A percentile compares a stretch with the other conserved stretches of the same genome.
These are phyloP conservation scores for Lactarius tabidus DNA, from an alignment of 768 basidiomycete species.

Conservation along the genomic window DNA sequence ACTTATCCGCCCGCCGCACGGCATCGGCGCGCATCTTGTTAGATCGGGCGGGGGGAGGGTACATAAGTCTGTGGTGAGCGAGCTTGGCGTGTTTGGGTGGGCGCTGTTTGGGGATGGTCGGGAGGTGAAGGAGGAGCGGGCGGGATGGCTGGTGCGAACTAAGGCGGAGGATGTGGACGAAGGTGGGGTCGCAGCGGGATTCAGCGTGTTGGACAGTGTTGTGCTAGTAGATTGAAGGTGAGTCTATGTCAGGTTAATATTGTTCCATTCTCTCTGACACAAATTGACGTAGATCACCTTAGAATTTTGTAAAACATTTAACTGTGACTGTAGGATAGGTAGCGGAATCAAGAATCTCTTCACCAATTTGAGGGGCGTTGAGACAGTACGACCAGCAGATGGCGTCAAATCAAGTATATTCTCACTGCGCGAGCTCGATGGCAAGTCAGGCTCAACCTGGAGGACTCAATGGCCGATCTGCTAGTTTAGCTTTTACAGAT, in stretches of 20 bases:
- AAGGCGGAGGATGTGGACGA: conserved; percentile 91
- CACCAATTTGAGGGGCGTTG: too few relatives aligned
- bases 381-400: too few relatives aligned
- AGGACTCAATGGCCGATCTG: too few relatives aligned
- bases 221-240: conserved; percentile 35
- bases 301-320: not conserved
- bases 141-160: conserved; percentile 83
- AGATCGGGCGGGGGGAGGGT: conserved; percentile 53
- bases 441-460: too few relatives aligned
- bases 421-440: too few relatives aligned
- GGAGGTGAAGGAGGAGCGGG: conserved; percentile 54
- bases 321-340: not conserved
- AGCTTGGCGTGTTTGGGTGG: conserved; percentile 92
- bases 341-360: too few relatives aligned
- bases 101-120: conserved; percentile 60
- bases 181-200: conserved; percentile 68
- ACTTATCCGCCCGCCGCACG: conserved; percentile 74
- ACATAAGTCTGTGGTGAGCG: conserved; percentile 71
- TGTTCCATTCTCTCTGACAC: not conserved
- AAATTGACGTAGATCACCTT: not conserved
- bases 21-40: conserved; percentile 68
- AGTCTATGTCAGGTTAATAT: not conserved
- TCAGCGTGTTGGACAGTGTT: conserved; percentile 42
- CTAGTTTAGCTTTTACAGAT: too few relatives aligned
- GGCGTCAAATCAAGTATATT: too few relatives aligned